Evolutionary conservation across 768 basidiomycete genomes (phyloP), one percentile per base, ranked within the genome.

Genomic region (Trametes cubensis): DNA sequence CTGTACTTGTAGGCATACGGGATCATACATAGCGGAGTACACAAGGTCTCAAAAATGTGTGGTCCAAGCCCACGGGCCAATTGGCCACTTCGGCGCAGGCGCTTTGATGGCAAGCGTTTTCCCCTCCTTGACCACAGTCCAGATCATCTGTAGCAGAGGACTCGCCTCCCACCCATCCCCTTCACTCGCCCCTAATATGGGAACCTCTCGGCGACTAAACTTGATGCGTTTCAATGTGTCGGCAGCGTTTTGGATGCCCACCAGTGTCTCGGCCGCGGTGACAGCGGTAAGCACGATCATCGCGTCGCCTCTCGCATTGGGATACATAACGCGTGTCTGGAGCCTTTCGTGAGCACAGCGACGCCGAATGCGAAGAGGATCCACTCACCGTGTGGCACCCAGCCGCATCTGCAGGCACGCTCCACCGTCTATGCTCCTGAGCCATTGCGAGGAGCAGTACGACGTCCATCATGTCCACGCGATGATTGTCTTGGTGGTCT

Each of bases 61-160:
- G n/a, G 58, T 59, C 58, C 58, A 59, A 17, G 58, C 58, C 58
- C 58, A 59, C 1, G 58, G 58, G 7, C 58, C 58, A 17, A 59
- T 59, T 4, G 58, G 49, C 58, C 58, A 59, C 15, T 49, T 34
- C 6, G 58, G 58, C n/a, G 58, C n/a, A 20, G 58, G 58, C 8
- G 58, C 38, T 28, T 59, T 59, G 18, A 4, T 28, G 4, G 58
- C 49, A 10, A 59, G 50, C 6, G 20, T 15, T 10, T 50, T 30
- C 2, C 21, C 58, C 10, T 59, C 58, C 6, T 59, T 41, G 17
- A 52, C 58, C n/a, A 59, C 3, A 2, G 23, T 6, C 58, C 49
- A 52, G 2, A 52, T 25, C 3, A 59, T 10, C 41, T 59, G 58
- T 28, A 59, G 18, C 28, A 59, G 13, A 2, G 58, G 49, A 11